phyloP scores from a whole-genome alignment of 768 basidiomycete species.

The Tricholoma terreum region DNA sequence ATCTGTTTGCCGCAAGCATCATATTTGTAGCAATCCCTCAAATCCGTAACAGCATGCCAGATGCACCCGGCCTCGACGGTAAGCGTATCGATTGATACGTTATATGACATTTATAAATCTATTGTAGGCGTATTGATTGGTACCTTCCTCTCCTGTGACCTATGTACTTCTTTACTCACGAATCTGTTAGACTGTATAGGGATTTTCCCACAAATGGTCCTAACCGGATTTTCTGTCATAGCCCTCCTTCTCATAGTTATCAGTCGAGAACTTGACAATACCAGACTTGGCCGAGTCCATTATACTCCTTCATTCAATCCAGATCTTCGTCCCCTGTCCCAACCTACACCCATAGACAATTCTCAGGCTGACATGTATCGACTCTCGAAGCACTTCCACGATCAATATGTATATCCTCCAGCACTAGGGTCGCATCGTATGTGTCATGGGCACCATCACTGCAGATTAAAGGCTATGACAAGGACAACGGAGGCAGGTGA shows the following conservation, averaged over 20 bases:
- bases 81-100: slow-evolving; percentile 1
- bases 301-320: slow-evolving; percentile 12
- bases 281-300: slow-evolving; percentile 8
- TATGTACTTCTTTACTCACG: not conserved
- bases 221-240: slow-evolving; percentile 38
- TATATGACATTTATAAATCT: not conserved
- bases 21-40: slow-evolving; percentile 48
- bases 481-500: slow-evolving; percentile 32
- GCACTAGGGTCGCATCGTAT: slow-evolving; percentile 23
- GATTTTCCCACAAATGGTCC: slow-evolving; percentile 57
- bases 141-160: slow-evolving; percentile 17
- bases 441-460: slow-evolving; percentile 13
- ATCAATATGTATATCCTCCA: slow-evolving; percentile 43
- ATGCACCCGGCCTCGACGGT: slow-evolving; percentile 51
- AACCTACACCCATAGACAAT: slow-evolving; percentile 24
- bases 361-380: slow-evolving; percentile 30
- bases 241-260: slow-evolving; percentile 41
- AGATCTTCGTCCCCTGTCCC: slow-evolving; percentile 22
- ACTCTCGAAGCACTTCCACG: slow-evolving; percentile 34
- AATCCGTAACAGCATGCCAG: slow-evolving; percentile 53
- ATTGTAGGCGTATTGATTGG: slow-evolving; percentile 45
- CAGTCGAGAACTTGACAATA: slow-evolving; percentile 36
- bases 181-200: slow-evolving; percentile 47
- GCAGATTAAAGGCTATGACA: slow-evolving; percentile 32
- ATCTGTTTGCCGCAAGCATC: slow-evolving; percentile 37